phyloP scores from a whole-genome alignment of 2,329 filamentous ascomycete species.

The Penicillium corylophilum region DNA sequence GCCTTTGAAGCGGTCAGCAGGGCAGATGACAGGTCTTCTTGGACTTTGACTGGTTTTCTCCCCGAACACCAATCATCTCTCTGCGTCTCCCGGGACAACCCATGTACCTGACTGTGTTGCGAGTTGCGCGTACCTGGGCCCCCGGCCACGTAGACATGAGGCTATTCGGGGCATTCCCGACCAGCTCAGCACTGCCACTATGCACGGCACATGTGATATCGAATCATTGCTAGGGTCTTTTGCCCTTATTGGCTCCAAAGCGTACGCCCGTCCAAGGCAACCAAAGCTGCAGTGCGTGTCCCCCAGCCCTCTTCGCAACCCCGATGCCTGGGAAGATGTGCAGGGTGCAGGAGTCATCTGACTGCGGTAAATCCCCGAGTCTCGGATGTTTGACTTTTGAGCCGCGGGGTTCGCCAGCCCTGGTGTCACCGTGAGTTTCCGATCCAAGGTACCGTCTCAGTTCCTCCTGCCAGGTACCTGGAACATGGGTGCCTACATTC shows the following conservation, averaged over 20 bases:
- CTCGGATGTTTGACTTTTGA: slow-evolving; percentile 6
- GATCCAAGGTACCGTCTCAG: slow-evolving; percentile 2
- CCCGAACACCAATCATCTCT: slow-evolving; percentile 11
- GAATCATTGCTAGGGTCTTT: neutral
- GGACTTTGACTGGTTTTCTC: slow-evolving; percentile 5
- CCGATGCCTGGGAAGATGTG: slow-evolving; percentile 1
- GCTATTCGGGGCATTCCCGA: slow-evolving; percentile 11
- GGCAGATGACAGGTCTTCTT: slow-evolving; percentile 15
- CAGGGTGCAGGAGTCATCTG: slow-evolving; percentile 21
- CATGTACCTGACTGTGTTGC: slow-evolving; percentile 16
- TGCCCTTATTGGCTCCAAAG: neutral
- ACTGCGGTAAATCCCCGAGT: slow-evolving; percentile 16
- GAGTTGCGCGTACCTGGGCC: slow-evolving; percentile 14
- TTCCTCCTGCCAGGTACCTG: slow-evolving; percentile 13
- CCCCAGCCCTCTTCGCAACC: slow-evolving; percentile 13
- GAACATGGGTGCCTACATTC: slow-evolving; percentile 3
- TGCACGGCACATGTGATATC: neutral
- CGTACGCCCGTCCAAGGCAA: slow-evolving; percentile 9
- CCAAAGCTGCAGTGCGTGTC: slow-evolving; percentile 4
- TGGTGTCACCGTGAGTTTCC: neutral
- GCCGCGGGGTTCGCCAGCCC: neutral
- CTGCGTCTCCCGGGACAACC: slow-evolving; percentile 16
- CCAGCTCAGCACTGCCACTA: neutral
- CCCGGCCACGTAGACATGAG: slow-evolving; percentile 18
- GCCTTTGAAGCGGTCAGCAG: slow-evolving; percentile 23